phyloP scores from a whole-genome alignment of 2,329 filamentous ascomycete species.

The Colletotrichum sp. region DNA sequence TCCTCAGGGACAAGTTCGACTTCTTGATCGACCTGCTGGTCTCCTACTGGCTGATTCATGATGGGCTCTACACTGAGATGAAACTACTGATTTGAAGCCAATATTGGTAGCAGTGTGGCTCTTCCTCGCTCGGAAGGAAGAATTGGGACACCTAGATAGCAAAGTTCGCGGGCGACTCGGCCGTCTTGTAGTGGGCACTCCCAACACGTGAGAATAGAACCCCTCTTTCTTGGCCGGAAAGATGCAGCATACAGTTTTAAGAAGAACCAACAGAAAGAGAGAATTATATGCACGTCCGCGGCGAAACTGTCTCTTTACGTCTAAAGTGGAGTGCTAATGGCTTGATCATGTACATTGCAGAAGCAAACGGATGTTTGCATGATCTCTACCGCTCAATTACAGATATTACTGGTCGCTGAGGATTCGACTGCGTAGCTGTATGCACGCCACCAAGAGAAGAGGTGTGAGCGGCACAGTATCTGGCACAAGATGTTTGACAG shows the following conservation, averaged over 20 bases:
- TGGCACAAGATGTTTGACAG: neutral
- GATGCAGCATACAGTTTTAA: neutral
- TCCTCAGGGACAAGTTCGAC: neutral
- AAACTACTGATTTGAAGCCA: neutral
- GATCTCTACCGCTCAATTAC: neutral
- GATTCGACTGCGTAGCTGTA: neutral
- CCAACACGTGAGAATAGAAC: neutral
- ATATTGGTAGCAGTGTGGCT: neutral
- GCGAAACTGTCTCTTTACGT: neutral
- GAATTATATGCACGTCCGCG: neutral
- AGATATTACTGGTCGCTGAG: neutral
- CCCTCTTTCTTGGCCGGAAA: neutral
- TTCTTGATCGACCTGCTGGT: neutral
- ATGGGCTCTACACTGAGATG: neutral
- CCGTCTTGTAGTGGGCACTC: neutral
- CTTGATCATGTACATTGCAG: neutral
- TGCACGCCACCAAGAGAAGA: neutral
- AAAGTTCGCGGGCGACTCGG: neutral
- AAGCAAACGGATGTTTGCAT: neutral
- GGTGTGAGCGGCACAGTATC: neutral
- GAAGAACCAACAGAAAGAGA: neutral
- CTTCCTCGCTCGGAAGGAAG: rapidly evolving
- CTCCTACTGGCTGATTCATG: neutral
- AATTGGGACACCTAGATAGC: neutral
- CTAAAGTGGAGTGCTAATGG: neutral